These are phyloP conservation scores for Lophiotrema nucula DNA, from an alignment of 495 filamentous ascomycete species.

Conservation along the genomic window DNA sequence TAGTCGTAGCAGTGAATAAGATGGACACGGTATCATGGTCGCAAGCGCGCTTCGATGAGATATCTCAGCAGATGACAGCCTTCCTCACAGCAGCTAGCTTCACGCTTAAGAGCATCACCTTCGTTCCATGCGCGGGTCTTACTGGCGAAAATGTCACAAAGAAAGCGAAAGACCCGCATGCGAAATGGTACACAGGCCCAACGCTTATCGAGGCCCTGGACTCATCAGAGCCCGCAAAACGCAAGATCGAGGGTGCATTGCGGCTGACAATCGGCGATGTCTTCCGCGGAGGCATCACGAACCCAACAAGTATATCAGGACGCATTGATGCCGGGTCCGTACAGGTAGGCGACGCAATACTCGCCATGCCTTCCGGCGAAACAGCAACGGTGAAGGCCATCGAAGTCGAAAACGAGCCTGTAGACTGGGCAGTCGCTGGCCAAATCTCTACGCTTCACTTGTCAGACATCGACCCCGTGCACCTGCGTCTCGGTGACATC, in stretches of 20 bases:
- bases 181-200: constrained; percentile 74
- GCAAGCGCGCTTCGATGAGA: constrained; percentile 76
- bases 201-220: constrained; percentile 84
- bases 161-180: constrained; percentile 50
- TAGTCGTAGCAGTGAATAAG: constrained; percentile 93
- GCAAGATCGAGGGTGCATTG: constrained; percentile 74
- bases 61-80: constrained; percentile 74
- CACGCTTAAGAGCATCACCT: constrained; percentile 71
- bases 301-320: constrained; percentile 76
- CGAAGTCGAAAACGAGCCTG: constrained; percentile 66
- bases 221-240: constrained; percentile 65
- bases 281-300: constrained; percentile 72
- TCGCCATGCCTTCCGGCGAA: constrained; percentile 77
- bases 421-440: constrained; percentile 93
- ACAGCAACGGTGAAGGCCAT: constrained; percentile 74
- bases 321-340: constrained; percentile 81
- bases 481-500: constrained; percentile 81
- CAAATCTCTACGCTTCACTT: constrained; percentile 84
- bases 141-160: constrained; percentile 80
- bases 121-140: constrained; percentile 86
- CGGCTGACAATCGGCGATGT: constrained; percentile 81
- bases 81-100: constrained; percentile 84
- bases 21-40: constrained; percentile 83
- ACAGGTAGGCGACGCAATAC: constrained; percentile 76
- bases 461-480: constrained; percentile 77